Conservation (phyloP, 192 early-diverging fungal species). For the Irineochytrium annulatum region DNA sequence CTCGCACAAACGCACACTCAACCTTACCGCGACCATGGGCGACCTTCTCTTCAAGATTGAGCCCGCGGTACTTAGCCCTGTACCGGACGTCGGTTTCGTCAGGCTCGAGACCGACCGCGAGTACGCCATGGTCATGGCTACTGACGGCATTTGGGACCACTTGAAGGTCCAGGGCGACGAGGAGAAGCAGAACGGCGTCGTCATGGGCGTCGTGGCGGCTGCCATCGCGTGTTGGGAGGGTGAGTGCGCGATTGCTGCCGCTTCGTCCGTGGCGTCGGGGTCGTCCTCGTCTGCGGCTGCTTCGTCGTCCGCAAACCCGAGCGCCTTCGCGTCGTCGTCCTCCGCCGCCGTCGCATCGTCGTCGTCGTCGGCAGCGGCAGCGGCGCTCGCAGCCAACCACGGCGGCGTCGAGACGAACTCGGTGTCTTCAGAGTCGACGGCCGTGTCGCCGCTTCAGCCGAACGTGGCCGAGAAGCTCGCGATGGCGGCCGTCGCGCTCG, state of each 20-base stretch:
- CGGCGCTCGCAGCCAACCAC: background rate
- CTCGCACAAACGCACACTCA: conserved; percentile 52
- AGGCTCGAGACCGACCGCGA: conserved; percentile 27
- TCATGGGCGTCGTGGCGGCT: conserved; percentile 16
- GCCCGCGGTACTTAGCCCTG: conserved; percentile 44
- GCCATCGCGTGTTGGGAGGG: conserved; percentile 19
- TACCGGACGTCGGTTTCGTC: conserved; percentile 51
- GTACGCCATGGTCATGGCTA: conserved; percentile 47
- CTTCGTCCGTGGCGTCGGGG: too few relatives aligned
- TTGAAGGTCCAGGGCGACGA: conserved; percentile 28
- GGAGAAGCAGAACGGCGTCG: conserved; percentile 22
- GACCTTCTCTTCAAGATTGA: conserved; percentile 60
- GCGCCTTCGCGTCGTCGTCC: too few relatives aligned
- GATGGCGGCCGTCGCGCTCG: background rate
- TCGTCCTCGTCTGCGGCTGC: too few relatives aligned
- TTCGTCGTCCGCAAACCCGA: too few relatives aligned
- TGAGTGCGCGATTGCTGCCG: conserved; percentile 12
- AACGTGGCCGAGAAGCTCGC: background rate
- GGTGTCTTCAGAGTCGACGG: background rate
- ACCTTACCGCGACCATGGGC: conserved; percentile 60
- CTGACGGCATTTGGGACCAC: conserved; percentile 64
- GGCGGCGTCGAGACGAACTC: background rate
- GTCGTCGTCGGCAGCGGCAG: too few relatives aligned
- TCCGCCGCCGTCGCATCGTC: too few relatives aligned
- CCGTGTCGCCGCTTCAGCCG: background rate